Evolutionary conservation across 257 asterid species (phyloP), one percentile per base, ranked within the genome.

Genomic region (Solanum pimpinellifolium): DNA sequence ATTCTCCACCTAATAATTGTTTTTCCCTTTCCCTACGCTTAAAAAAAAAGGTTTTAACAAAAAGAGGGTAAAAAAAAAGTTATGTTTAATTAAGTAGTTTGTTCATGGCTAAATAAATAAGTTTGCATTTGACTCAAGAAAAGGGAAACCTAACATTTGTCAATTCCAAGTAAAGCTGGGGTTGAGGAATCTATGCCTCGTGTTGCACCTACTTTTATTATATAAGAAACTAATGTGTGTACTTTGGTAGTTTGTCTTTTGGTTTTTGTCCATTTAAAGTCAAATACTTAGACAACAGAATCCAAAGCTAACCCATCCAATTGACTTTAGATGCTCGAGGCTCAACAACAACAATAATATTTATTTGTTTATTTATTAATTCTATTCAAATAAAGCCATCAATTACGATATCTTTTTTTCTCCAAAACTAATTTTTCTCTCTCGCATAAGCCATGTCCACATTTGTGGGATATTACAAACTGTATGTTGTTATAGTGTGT

Each of bases 101-200:
- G 33, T 39, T 39, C 2, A 23, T n/a, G n/a, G n/a, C n/a, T 70
- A 31, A 69, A 29, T 42, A 14, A n/a, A 44, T 44, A 35, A 35
- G 39, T 37, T 37, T 42, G n/a, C n/a, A 11, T 14, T 80, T 80
- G 85, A 80, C 68, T 47, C 37, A 0, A 78, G 68, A 80, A 86
- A 49, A 86, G 66, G 27, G 20, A 39, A 65, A 16, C 46, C n/a
- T 80, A 49, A 87, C 62, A 81, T 23, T 41, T 69, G 60, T 11
- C 41, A 72, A 87, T 69, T 31, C 76, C 85, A 80, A 80, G 85
- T 49, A 80, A 80, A 80, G 85, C 85, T 88, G 86, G 37, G 33
- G 65, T 84, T 85, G 83, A 84, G 90, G 90, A 88, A 83, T 87
- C 87, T 66, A 78, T 59, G 59, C 84, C 89, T 87, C 87, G 89